phyloP scores from a whole-genome alignment of 768 basidiomycete species.

The Kondoa malvinella region DNA sequence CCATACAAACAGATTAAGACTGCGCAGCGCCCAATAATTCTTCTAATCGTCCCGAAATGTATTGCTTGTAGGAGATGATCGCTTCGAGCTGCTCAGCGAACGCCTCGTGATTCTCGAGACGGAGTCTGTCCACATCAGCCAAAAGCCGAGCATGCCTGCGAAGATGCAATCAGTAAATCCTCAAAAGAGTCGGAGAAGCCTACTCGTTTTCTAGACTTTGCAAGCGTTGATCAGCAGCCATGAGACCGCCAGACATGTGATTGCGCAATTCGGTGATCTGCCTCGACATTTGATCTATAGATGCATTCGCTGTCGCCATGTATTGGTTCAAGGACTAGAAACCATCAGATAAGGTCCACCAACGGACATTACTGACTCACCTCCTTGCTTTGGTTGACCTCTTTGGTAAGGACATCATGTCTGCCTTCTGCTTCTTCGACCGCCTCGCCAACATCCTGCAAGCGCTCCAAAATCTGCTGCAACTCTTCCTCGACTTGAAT shows the following conservation, averaged over 20 bases:
- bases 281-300: conserved; percentile 20
- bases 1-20: not conserved
- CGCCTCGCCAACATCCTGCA: conserved; percentile 56
- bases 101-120: conserved; percentile 20
- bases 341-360: not conserved
- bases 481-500: conserved; percentile 45
- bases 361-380: conserved; percentile 34
- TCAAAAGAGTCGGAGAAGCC: not conserved
- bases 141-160: conserved; percentile 6
- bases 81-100: conserved; percentile 20
- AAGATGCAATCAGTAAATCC: not conserved
- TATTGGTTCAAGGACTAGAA: conserved; percentile 21
- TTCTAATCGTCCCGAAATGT: not conserved
- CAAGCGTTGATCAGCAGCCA: conserved; percentile 21
- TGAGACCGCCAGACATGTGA: conserved; percentile 19
- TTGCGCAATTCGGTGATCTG: conserved; percentile 19
- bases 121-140: conserved; percentile 17
- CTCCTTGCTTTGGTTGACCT: conserved; percentile 64
- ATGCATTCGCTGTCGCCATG: conserved; percentile 16
- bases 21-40: conserved; percentile 4
- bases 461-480: conserved; percentile 63
- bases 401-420: conserved; percentile 53
- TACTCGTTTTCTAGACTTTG: conserved; percentile 22
- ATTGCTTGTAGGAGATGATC: conserved; percentile 18
- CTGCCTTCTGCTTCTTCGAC: conserved; percentile 72